These are phyloP conservation scores for Pseudogymnoascus sp. DNA, from an alignment of 2,329 filamentous ascomycete genomes.

Conservation along the genomic window DNA sequence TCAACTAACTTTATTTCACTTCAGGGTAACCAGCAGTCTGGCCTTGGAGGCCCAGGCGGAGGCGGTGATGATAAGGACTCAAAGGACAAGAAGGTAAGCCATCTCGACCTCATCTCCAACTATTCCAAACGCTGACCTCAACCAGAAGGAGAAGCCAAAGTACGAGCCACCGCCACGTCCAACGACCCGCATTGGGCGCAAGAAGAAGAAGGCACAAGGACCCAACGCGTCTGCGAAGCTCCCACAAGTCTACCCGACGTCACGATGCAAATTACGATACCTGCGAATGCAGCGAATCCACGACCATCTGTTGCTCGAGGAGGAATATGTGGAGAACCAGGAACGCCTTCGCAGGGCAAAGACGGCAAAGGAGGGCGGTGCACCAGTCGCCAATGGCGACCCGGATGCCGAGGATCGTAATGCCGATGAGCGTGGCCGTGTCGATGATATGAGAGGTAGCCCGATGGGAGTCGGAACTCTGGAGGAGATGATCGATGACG, in stretches of 20 bases:
- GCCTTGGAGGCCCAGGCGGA: conserved; percentile 36
- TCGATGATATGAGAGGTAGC: conserved; percentile 97
- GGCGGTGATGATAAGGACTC: conserved; percentile 73
- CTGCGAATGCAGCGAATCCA: conserved; percentile 98
- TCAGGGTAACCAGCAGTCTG: conserved; percentile 40
- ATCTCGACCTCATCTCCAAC: background rate
- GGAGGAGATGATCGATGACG: conserved; percentile 98
- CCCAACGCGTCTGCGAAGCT: conserved; percentile 94
- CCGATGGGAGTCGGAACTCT: conserved; percentile 97
- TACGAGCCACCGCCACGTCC: conserved; percentile 97
- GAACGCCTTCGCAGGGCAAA: conserved; percentile 92
- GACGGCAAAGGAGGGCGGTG: conserved; percentile 64
- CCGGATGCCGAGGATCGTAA: conserved; percentile 75
- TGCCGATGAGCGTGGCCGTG: conserved; percentile 87
- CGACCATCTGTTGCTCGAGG: conserved; percentile 91
- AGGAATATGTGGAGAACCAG: conserved; percentile 99
- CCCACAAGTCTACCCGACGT: conserved; percentile 87
- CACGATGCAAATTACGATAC: conserved; percentile 93
- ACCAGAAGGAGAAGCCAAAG: conserved; percentile 98
- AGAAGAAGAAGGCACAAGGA: conserved; percentile 95
- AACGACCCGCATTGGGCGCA: conserved; percentile 92
- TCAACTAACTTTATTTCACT: background rate
- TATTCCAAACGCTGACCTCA: conserved; percentile 9
- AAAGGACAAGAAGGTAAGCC: conserved; percentile 84
- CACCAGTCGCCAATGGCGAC: conserved; percentile 55